Evolutionary conservation across 768 basidiomycete species (phyloP).

Genomic region (Paxillus rubicundulus): DNA sequence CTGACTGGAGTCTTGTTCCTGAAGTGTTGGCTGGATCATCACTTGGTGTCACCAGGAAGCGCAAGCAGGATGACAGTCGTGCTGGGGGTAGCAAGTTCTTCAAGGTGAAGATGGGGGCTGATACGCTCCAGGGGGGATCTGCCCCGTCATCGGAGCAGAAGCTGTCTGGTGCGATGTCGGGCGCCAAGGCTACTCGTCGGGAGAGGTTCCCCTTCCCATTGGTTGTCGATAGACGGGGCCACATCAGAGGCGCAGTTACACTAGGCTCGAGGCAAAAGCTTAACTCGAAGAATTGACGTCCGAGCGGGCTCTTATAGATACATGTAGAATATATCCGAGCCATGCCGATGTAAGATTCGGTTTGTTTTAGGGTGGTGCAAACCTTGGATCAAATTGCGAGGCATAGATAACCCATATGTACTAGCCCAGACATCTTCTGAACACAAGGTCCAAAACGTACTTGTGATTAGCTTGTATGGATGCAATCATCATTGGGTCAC

Average conservation of each 20-base stretch:
- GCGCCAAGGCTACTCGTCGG: background rate
- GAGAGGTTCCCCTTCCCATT: slow-evolving; percentile 7
- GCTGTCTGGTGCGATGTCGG: background rate
- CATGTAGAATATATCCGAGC: slow-evolving; percentile 1
- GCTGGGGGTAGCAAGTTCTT: slow-evolving; percentile 18
- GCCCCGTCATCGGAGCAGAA: background rate
- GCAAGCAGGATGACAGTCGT: slow-evolving; percentile 8
- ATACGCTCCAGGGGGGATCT: slow-evolving; percentile 1
- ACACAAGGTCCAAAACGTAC: too few relatives aligned
- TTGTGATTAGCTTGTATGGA: too few relatives aligned
- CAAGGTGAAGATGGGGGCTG: slow-evolving; percentile 19
- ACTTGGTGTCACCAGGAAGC: slow-evolving; percentile 9
- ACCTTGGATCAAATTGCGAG: too few relatives aligned
- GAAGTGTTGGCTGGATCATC: slow-evolving; percentile 9
- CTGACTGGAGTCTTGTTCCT: slow-evolving; percentile 22
- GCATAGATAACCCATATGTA: too few relatives aligned
- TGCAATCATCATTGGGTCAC: too few relatives aligned
- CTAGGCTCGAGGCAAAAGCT: slow-evolving; percentile 32
- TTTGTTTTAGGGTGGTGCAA: too few relatives aligned
- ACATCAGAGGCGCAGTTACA: slow-evolving; percentile 18
- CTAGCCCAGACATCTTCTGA: too few relatives aligned
- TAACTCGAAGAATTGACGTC: slow-evolving; percentile 29
- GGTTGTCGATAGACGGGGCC: slow-evolving; percentile 23
- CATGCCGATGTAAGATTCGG: background rate
- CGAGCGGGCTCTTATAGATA: background rate